Percentiles rank a stretch among this genome's conserved stretches.
Evolutionary conservation across 305 asterid genomes (phyloP).

Genomic region (Rubia occidens): DNA sequence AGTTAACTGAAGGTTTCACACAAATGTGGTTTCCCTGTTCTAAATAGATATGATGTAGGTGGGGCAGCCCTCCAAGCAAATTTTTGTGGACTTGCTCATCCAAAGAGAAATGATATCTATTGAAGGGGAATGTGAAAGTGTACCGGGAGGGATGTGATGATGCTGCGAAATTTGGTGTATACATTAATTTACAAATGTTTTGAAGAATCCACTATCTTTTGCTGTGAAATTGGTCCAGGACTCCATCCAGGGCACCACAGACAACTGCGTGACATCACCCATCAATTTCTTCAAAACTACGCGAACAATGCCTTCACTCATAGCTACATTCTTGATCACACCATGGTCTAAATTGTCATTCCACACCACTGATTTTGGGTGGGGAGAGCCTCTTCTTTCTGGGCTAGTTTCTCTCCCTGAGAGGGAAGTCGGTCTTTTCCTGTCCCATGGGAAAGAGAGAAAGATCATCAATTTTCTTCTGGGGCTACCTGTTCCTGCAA

Average conservation of each 20-base stretch:
- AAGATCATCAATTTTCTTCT: constrained; percentile 70
- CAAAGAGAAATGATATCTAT: no score
- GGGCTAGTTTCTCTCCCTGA: constrained; percentile 77
- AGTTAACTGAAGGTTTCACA: no score
- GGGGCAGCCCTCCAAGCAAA: no score
- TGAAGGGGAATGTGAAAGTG: no score
- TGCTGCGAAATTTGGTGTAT: no score
- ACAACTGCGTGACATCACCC: constrained; percentile 69
- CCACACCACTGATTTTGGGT: constrained; percentile 76
- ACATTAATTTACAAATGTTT: no score
- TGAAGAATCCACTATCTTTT: constrained; percentile 40
- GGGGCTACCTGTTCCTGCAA: constrained; percentile 80
- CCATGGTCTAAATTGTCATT: constrained; percentile 76
- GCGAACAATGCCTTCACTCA: constrained; percentile 61
- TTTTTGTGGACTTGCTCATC: no score
- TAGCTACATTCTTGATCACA: constrained; percentile 64
- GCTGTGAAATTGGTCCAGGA: constrained; percentile 55
- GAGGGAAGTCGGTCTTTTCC: constrained; percentile 68
- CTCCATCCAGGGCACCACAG: constrained; percentile 57
- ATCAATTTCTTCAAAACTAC: constrained; percentile 70
- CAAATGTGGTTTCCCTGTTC: no score
- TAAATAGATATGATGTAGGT: no score
- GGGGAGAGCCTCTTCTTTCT: constrained; percentile 69
- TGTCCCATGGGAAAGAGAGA: constrained; percentile 70
- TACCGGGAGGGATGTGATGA: no score